Conservation (phyloP, 495 filamentous ascomycete genomes). For the Penicillium odoratum region DNA sequence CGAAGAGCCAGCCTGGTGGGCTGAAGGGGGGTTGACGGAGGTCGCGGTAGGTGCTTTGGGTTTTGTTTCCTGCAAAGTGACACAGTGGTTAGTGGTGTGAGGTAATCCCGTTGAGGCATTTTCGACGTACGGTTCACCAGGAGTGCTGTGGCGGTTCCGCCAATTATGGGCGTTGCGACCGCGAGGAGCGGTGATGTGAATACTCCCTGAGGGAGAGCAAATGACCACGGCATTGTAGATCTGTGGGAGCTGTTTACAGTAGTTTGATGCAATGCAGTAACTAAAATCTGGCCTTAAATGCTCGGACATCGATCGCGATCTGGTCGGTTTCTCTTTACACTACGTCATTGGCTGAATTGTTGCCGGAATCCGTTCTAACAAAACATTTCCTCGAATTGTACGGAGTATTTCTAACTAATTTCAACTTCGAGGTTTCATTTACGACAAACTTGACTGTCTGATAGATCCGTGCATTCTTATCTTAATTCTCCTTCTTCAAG, state of each 20-base stretch:
- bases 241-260: neutral
- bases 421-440: too few relatives aligned
- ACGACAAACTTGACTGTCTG: too few relatives aligned
- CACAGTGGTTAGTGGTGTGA: neutral
- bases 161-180: constrained; percentile 34
- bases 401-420: too few relatives aligned
- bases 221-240: constrained; percentile 38
- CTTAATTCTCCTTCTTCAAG: too few relatives aligned
- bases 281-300: constrained; percentile 3
- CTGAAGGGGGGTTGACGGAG: constrained; percentile 77
- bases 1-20: constrained; percentile 80
- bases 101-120: too few relatives aligned
- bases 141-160: constrained; percentile 32
- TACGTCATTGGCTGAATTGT: constrained; percentile 19
- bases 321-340: neutral
- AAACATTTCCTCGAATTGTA: too few relatives aligned
- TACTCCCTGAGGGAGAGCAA: constrained; percentile 34
- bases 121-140: constrained; percentile 34
- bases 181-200: constrained; percentile 37
- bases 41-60: constrained; percentile 60
- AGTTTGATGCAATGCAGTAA: neutral
- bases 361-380: too few relatives aligned
- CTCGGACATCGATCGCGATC: constrained; percentile 21
- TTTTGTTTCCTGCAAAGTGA: constrained; percentile 46
- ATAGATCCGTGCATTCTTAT: too few relatives aligned